These are phyloP conservation scores for Asterionellopsis glacialis DNA, from an alignment of 108 stramenopile species.

Conservation along the genomic window DNA sequence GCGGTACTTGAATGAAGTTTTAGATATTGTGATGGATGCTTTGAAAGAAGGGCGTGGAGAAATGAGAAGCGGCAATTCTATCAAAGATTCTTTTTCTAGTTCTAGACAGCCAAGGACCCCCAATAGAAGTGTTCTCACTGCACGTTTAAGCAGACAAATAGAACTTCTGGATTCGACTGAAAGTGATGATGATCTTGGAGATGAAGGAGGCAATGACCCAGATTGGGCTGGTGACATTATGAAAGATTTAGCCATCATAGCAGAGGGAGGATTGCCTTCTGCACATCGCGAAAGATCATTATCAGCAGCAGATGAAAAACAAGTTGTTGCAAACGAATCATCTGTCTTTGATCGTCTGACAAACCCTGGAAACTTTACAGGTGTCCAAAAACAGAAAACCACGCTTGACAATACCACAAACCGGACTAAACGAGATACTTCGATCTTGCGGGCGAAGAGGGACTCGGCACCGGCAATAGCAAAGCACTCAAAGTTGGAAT, in stretches of 20 bases:
- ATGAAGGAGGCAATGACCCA: conserved; percentile 29
- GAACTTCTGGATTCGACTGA: conserved; percentile 1
- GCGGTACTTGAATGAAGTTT: conserved; percentile 3
- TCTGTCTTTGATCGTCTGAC: conserved; percentile 48
- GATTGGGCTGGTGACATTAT: conserved; percentile 71
- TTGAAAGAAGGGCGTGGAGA: not conserved
- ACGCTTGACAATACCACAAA: not conserved
- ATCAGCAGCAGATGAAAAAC: conserved; percentile 9
- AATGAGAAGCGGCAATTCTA: not conserved
- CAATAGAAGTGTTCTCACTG: not conserved
- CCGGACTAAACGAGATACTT: not conserved
- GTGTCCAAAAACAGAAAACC: conserved; percentile 37
- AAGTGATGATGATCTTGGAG: conserved; percentile 32
- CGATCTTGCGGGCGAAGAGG: not conserved
- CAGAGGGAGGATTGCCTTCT: conserved; percentile 48
- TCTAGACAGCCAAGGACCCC: too few relatives aligned
- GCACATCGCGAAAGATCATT: conserved; percentile 18
- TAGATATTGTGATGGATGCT: conserved; percentile 11
- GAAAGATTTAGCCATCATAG: conserved; percentile 59
- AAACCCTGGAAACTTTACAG: conserved; percentile 37
- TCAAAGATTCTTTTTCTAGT: too few relatives aligned
- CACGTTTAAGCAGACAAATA: conserved; percentile 6
- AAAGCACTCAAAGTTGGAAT: conserved; percentile 1
- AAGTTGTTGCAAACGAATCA: not conserved
- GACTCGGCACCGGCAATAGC: not conserved